Percentiles rank a stretch among this genome's conserved stretches.
phyloP scores from a whole-genome alignment of 2,329 filamentous ascomycete genomes.

The Ophiocordyceps sinensis region DNA sequence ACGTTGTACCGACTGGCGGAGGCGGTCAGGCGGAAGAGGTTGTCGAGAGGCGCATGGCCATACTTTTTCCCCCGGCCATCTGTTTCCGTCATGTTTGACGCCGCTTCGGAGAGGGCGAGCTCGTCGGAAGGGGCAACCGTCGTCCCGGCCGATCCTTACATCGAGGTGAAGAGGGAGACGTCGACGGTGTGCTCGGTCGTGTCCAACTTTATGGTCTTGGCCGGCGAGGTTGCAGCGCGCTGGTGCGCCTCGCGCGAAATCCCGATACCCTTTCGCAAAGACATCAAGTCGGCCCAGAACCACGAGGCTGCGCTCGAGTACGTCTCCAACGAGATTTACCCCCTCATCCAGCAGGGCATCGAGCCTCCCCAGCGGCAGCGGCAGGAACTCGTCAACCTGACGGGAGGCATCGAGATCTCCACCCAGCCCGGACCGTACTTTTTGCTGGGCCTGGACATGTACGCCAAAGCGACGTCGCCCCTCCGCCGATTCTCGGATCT shows the following conservation, averaged over 20 bases:
- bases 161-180: slow-evolving; percentile 20
- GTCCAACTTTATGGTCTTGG: slow-evolving; percentile 40
- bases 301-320: slow-evolving; percentile 20
- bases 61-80: slow-evolving; percentile 28
- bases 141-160: slow-evolving; percentile 34
- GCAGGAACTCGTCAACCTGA: slow-evolving; percentile 14
- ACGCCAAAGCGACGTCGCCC: slow-evolving; percentile 50
- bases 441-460: slow-evolving; percentile 43
- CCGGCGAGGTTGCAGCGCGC: slow-evolving; percentile 43
- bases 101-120: slow-evolving; percentile 9
- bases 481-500: slow-evolving; percentile 51
- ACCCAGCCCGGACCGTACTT: slow-evolving; percentile 39
- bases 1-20: slow-evolving; percentile 32
- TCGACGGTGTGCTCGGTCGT: slow-evolving; percentile 20
- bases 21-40: slow-evolving; percentile 25
- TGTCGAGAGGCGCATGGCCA: slow-evolving; percentile 34
- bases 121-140: slow-evolving; percentile 5
- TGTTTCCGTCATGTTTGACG: slow-evolving; percentile 28
- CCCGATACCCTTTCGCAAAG: slow-evolving; percentile 42
- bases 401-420: slow-evolving; percentile 37
- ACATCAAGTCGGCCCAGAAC: slow-evolving; percentile 26
- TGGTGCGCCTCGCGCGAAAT: slow-evolving; percentile 46
- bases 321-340: slow-evolving; percentile 19
- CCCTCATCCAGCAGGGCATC: slow-evolving; percentile 15
- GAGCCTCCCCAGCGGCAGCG: slow-evolving; percentile 17